phyloP scores from a whole-genome alignment of 139 green algal genomes.

The Monoraphidium neglectum region DNA sequence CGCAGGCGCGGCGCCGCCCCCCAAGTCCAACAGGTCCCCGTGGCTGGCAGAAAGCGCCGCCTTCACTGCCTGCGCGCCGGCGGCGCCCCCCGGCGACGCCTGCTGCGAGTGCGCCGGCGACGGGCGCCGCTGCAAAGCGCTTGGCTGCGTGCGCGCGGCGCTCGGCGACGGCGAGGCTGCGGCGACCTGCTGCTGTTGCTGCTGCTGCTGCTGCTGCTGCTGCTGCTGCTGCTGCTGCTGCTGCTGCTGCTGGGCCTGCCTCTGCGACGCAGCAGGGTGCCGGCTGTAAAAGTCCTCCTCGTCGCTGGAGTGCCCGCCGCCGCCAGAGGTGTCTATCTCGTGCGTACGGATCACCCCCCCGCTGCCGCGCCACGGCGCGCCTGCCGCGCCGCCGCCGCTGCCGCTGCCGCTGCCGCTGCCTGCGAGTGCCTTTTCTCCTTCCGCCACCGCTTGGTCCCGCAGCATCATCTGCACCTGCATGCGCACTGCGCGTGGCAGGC shows the following conservation, averaged over 20 bases:
- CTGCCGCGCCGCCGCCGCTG: background rate
- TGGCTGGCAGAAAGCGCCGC: background rate
- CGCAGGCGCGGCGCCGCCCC: background rate
- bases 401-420: slow-evolving; percentile 4
- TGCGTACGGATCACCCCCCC: slow-evolving; percentile 19
- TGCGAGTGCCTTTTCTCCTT: slow-evolving; percentile 25
- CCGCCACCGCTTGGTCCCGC: slow-evolving; percentile 34
- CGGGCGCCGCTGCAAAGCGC: background rate
- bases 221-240: background rate
- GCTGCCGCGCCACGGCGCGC: background rate
- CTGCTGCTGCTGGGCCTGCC: background rate
- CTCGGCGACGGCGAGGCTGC: no score
- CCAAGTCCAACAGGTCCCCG: background rate
- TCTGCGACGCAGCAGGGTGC: background rate
- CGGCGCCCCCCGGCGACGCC: no score
- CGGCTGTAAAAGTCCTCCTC: slow-evolving; percentile 6
- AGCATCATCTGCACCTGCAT: slow-evolving; percentile 34
- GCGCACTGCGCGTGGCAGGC: slow-evolving; percentile 21
- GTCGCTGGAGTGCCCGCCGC: background rate
- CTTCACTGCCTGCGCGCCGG: no score
- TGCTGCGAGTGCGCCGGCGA: no score
- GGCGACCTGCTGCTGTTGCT: background rate
- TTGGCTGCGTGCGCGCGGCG: no score
- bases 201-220: slow-evolving; percentile 9
- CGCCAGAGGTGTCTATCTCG: slow-evolving; percentile 3